Percentiles rank a stretch among this genome's conserved stretches.
phyloP scores from a whole-genome alignment of 352 stramenopile genomes.

The Globisporangium cederbergense region DNA sequence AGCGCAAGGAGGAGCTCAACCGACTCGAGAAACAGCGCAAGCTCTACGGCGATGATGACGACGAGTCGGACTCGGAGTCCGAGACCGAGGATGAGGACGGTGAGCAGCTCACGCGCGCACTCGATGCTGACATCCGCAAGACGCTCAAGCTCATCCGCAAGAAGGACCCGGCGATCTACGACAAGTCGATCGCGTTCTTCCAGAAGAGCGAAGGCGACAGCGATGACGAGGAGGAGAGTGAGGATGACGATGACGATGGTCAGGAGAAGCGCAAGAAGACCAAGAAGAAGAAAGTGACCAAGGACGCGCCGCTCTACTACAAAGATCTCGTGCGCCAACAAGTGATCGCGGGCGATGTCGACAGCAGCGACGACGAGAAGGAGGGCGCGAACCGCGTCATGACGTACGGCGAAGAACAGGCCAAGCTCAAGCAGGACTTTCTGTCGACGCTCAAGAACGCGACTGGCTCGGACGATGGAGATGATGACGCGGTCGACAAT shows the following conservation, averaged over 20 bases:
- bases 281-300: conserved; percentile 31
- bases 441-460: conserved; percentile 41
- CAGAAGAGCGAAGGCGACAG: conserved; percentile 29
- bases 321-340: conserved; percentile 96
- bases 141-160: conserved; percentile 89
- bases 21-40: conserved; percentile 43
- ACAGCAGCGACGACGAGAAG: conserved; percentile 79
- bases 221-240: conserved; percentile 23
- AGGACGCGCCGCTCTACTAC: conserved; percentile 71
- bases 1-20: conserved; percentile 80
- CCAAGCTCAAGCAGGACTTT: conserved; percentile 66
- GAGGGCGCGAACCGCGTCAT: conserved; percentile 44
- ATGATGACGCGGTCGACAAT: conserved; percentile 15
- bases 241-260: conserved; percentile 21
- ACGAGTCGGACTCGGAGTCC: conserved; percentile 67
- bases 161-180: conserved; percentile 92
- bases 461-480: conserved; percentile 23
- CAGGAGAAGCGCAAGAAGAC: conserved; percentile 20
- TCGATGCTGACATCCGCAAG: conserved; percentile 78
- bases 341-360: conserved; percentile 84
- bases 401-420: conserved; percentile 71
- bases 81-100: conserved; percentile 86
- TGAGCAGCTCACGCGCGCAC: conserved; percentile 63
- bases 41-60: conserved; percentile 21
- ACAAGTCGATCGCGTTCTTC: conserved; percentile 90